Evolutionary conservation across 441 rosid species (phyloP).

Genomic region (Mallotus repandus): DNA sequence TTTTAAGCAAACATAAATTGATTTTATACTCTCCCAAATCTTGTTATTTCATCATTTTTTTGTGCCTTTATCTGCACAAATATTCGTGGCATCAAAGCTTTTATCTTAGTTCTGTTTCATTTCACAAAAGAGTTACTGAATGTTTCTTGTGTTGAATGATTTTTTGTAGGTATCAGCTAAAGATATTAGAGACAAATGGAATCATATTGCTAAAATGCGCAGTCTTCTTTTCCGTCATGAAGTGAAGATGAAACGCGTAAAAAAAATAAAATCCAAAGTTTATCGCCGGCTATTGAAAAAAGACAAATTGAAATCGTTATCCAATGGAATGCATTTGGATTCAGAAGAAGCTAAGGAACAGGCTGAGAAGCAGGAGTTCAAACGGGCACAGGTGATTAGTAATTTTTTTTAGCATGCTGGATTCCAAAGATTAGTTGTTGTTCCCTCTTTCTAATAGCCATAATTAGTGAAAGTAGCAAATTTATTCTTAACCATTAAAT

Average conservation of each 20-base stretch:
- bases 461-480: neutral
- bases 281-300: slow-evolving; percentile 72
- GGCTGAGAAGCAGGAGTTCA: slow-evolving; percentile 70
- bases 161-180: slow-evolving; percentile 66
- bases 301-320: slow-evolving; percentile 51
- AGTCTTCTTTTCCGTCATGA: slow-evolving; percentile 88
- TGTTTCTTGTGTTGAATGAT: slow-evolving; percentile 23
- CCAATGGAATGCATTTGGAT: slow-evolving; percentile 56
- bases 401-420: slow-evolving; percentile 7
- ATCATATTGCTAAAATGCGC: slow-evolving; percentile 80
- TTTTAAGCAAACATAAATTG: neutral
- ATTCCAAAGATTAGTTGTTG: neutral
- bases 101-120: neutral
- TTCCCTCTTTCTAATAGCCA: neutral
- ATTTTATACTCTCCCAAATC: neutral
- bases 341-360: slow-evolving; percentile 82
- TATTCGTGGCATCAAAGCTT: neutral
- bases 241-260: slow-evolving; percentile 70
- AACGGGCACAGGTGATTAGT: slow-evolving; percentile 72
- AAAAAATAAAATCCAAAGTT: slow-evolving; percentile 95
- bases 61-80: neutral
- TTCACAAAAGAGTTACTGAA: neutral
- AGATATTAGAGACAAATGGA: slow-evolving; percentile 56
- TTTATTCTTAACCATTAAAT: slow-evolving; percentile 6
- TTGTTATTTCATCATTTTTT: neutral